Evolutionary conservation across 2,329 filamentous ascomycete genomes (phyloP).

Genomic region (Colletotrichum euphorbiae): DNA sequence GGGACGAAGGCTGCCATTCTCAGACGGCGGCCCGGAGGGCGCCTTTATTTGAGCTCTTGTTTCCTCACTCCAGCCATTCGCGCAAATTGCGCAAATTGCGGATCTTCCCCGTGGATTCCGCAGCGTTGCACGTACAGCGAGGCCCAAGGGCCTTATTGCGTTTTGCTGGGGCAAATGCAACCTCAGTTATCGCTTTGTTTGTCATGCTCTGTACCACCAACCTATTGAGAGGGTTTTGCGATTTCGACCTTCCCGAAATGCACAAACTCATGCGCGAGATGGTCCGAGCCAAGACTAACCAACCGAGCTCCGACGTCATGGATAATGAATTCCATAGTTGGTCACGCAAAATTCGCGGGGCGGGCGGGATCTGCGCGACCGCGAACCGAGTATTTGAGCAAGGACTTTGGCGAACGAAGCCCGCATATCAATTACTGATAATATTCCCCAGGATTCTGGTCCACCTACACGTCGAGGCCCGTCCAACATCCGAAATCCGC

Average conservation of each 20-base stretch:
- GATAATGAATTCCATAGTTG: neutral
- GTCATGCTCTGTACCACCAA: neutral
- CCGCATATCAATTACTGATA: no score
- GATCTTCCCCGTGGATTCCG: neutral
- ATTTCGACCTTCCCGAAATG: conserved; percentile 31
- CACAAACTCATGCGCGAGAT: conserved; percentile 6
- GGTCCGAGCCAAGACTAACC: conserved; percentile 22
- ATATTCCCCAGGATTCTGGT: no score
- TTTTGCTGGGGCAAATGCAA: conserved; percentile 15
- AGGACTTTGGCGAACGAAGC: no score
- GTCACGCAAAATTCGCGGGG: neutral
- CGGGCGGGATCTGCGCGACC: neutral
- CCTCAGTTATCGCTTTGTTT: conserved; percentile 23
- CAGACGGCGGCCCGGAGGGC: neutral
- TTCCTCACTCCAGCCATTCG: conserved; percentile 3
- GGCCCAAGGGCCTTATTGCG: neutral
- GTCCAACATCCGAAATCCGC: no score
- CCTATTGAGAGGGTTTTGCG: neutral
- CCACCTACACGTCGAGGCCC: no score
- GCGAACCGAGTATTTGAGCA: neutral
- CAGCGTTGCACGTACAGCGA: conserved; percentile 5
- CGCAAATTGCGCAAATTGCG: neutral
- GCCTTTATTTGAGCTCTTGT: conserved; percentile 11
- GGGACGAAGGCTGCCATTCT: no score
- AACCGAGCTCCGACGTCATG: conserved; percentile 7